Evolutionary conservation across 2,329 filamentous ascomycete genomes (phyloP).

Genomic region (Teratosphaeria destructans): DNA sequence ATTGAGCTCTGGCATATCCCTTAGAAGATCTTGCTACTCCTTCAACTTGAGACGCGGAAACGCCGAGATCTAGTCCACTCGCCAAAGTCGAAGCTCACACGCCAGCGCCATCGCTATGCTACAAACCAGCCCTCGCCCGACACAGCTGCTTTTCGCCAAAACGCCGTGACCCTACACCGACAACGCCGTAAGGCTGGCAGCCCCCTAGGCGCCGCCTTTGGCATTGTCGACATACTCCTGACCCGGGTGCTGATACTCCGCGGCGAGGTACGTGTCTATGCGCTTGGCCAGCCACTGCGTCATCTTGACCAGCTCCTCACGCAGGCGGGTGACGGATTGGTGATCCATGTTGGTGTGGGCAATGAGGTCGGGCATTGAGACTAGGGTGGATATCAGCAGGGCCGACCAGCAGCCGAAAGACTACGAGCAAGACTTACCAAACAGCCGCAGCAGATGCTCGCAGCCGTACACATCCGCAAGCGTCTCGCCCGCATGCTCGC

Average conservation of each 20-base stretch:
- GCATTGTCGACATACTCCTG: conserved; percentile 55
- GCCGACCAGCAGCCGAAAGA: background rate
- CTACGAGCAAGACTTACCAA: conserved; percentile 53
- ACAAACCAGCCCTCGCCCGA: background rate
- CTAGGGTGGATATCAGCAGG: conserved; percentile 37
- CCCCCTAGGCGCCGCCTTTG: conserved; percentile 10
- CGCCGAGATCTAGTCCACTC: background rate
- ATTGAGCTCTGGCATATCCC: background rate
- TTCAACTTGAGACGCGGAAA: background rate
- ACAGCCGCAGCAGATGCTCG: conserved; percentile 79
- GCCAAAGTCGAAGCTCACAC: background rate
- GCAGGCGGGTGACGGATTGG: conserved; percentile 76
- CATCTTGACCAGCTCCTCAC: conserved; percentile 81
- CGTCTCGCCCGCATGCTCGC: conserved; percentile 58
- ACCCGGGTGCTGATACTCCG: conserved; percentile 62
- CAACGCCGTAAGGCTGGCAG: background rate
- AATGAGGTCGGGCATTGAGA: conserved; percentile 82
- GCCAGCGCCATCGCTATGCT: background rate
- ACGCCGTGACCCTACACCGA: background rate
- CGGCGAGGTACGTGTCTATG: conserved; percentile 65
- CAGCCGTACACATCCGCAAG: conserved; percentile 80
- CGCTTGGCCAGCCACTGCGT: conserved; percentile 75
- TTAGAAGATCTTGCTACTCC: background rate
- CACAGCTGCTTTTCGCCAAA: background rate
- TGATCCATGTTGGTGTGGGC: conserved; percentile 97